Evolutionary conservation across 2,329 filamentous ascomycete species (phyloP).

Genomic region (Exserohilum rostratum): DNA sequence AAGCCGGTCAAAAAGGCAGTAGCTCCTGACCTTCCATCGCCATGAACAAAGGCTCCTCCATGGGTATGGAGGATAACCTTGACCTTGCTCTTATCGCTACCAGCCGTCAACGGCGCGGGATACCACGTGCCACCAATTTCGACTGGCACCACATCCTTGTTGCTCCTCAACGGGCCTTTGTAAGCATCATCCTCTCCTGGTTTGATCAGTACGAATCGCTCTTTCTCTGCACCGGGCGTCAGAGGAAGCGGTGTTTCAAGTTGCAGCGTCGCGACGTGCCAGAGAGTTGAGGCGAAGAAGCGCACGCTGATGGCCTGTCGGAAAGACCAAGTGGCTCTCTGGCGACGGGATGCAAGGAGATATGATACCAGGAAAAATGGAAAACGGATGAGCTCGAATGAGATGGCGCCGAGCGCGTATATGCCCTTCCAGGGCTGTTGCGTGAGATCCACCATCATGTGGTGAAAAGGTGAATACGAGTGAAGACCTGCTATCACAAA

Average conservation of each 20-base stretch:
- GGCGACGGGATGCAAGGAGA: constrained; percentile 44
- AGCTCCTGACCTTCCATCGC: constrained; percentile 48
- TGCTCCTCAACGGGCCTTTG: constrained; percentile 39
- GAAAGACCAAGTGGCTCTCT: constrained; percentile 49
- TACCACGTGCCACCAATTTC: constrained; percentile 54
- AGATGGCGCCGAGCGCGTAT: constrained; percentile 46
- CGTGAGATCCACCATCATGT: constrained; percentile 24
- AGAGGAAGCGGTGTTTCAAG: constrained; percentile 41
- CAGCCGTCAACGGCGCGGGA: constrained; percentile 32
- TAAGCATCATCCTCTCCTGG: constrained; percentile 29
- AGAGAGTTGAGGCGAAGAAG: constrained; percentile 41
- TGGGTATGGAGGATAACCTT: constrained; percentile 56
- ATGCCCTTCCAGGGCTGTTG: constrained; percentile 51
- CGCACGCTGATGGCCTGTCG: constrained; percentile 47
- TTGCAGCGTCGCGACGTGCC: constrained; percentile 41
- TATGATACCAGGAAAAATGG: constrained; percentile 52
- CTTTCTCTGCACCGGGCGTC: constrained; percentile 46
- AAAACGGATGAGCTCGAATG: constrained; percentile 44
- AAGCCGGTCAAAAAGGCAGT: constrained; percentile 39
- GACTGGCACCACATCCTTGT: constrained; percentile 44
- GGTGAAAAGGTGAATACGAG: too few species aligned
- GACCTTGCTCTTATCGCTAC: constrained; percentile 20
- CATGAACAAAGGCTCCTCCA: constrained; percentile 55
- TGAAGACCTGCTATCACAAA: too few species aligned
- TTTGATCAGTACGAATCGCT: constrained; percentile 46